phyloP scores from a whole-genome alignment of 1,139 yeast species.

The Hanseniaspora sp. region DNA sequence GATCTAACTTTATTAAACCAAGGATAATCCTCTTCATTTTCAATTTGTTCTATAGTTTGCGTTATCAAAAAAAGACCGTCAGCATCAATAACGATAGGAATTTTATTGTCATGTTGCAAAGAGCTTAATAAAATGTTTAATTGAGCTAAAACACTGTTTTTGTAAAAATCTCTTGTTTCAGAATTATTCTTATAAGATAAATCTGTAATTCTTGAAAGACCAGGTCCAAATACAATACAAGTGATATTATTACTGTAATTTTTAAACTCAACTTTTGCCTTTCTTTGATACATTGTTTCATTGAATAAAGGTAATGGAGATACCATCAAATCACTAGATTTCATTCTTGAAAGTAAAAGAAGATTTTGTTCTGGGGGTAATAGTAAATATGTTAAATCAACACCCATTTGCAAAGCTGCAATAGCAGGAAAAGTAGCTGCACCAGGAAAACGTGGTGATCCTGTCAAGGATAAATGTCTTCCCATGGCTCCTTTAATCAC shows the following conservation, averaged over 20 bases:
- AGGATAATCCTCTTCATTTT: constrained; percentile 19
- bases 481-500: constrained; percentile 7
- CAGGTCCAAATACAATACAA: constrained; percentile 14
- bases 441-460: constrained; percentile 10
- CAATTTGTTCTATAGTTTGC: constrained; percentile 19
- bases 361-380: constrained; percentile 9
- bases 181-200: not conserved
- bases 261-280: not conserved
- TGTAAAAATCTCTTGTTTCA: constrained; percentile 1
- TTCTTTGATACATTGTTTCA: not conserved
- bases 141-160: constrained; percentile 4
- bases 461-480: constrained; percentile 10
- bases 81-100: constrained; percentile 39
- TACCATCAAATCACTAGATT: constrained; percentile 11
- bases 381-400: constrained; percentile 10
- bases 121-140: constrained; percentile 2
- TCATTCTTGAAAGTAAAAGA: constrained; percentile 7
- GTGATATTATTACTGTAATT: not conserved
- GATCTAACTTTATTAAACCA: constrained; percentile 38
- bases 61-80: constrained; percentile 56
- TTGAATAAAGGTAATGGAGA: constrained; percentile 2
- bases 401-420: constrained; percentile 15
- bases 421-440: constrained; percentile 10
- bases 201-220: constrained; percentile 10
- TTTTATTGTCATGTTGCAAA: not conserved